A percentile compares a stretch with the other conserved stretches of the same genome.
These are phyloP conservation scores for Alternaria consortialis DNA, from an alignment of 2,329 filamentous ascomycete genomes.

Conservation along the genomic window DNA sequence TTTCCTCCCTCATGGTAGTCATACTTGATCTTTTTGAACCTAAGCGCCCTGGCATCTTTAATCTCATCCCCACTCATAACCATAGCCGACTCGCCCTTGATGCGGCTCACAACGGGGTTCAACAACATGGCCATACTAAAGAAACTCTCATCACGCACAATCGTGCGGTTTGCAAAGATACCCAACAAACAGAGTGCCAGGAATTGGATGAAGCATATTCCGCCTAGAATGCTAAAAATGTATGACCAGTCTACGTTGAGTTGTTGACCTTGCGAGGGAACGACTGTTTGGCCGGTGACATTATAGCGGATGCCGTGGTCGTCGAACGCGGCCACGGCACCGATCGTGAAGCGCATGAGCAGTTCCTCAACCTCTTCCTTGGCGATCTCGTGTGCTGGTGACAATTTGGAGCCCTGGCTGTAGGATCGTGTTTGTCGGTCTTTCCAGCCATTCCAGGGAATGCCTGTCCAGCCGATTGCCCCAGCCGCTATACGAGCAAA, in stretches of 20 bases:
- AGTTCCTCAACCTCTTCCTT: constrained; percentile 30
- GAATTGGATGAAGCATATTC: constrained; percentile 38
- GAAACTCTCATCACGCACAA: constrained; percentile 45
- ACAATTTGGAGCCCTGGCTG: constrained; percentile 37
- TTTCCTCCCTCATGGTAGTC: constrained; percentile 39
- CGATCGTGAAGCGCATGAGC: constrained; percentile 41
- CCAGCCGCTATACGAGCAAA: constrained; percentile 45
- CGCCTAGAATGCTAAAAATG: constrained; percentile 16
- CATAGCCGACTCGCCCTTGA: constrained; percentile 31
- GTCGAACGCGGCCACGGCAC: constrained; percentile 45
- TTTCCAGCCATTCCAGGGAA: constrained; percentile 16
- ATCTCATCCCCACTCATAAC: constrained; percentile 42
- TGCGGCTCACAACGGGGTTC: constrained; percentile 36
- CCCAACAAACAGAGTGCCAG: constrained; percentile 2
- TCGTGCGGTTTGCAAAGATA: constrained; percentile 38
- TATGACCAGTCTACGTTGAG: constrained; percentile 44
- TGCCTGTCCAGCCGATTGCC: constrained; percentile 45
- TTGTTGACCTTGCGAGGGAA: constrained; percentile 34
- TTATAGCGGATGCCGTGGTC: constrained; percentile 43
- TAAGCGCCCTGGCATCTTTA: constrained; percentile 35
- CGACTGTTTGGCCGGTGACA: constrained; percentile 15
- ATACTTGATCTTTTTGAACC: constrained; percentile 42
- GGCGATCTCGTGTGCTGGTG: constrained; percentile 21
- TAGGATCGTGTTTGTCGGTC: constrained; percentile 32
- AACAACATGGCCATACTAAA: constrained; percentile 46